Evolutionary conservation across 2,329 filamentous ascomycete genomes (phyloP).

Genomic region (Cytospora mali): DNA sequence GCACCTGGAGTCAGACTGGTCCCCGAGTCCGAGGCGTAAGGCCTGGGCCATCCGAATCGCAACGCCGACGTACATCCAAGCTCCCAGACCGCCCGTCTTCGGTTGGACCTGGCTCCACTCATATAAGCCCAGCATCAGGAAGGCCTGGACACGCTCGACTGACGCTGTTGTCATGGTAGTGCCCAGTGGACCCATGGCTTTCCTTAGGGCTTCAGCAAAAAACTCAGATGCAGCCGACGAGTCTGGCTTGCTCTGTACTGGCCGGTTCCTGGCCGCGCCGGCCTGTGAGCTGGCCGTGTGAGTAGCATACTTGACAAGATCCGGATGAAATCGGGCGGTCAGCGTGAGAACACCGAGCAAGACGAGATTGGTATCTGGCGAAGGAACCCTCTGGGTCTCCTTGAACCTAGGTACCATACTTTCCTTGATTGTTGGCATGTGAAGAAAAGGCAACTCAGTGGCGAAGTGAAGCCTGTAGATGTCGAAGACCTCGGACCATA

Average conservation of each 20-base stretch:
- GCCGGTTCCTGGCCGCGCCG: constrained; percentile 40
- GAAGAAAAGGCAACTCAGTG: constrained; percentile 72
- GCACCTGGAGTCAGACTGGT: constrained; percentile 39
- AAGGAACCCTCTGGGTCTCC: constrained; percentile 40
- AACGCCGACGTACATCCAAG: constrained; percentile 68
- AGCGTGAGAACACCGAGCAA: constrained; percentile 69
- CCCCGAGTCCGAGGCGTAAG: constrained; percentile 62
- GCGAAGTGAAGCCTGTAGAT: constrained; percentile 73
- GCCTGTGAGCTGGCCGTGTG: constrained; percentile 41
- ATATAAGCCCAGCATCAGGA: constrained; percentile 71
- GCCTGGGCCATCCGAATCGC: constrained; percentile 67
- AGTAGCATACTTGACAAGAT: constrained; percentile 58
- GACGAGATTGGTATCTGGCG: constrained; percentile 57
- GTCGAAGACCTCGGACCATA: constrained; percentile 71
- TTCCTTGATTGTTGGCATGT: constrained; percentile 64
- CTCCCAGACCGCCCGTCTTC: constrained; percentile 54
- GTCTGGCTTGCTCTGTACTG: constrained; percentile 45
- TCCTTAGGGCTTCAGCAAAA: constrained; percentile 62
- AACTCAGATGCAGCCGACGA: constrained; percentile 63
- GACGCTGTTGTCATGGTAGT: constrained; percentile 54
- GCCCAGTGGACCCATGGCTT: constrained; percentile 51
- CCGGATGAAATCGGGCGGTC: constrained; percentile 68
- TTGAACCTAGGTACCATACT: constrained; percentile 48
- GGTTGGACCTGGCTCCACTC: constrained; percentile 67
- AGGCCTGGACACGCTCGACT: constrained; percentile 66